A percentile compares a stretch with the other conserved stretches of the same genome.
phyloP scores from a whole-genome alignment of 1,284 basidiomycete genomes.

The Leccinum olivaceoglutinosum region DNA sequence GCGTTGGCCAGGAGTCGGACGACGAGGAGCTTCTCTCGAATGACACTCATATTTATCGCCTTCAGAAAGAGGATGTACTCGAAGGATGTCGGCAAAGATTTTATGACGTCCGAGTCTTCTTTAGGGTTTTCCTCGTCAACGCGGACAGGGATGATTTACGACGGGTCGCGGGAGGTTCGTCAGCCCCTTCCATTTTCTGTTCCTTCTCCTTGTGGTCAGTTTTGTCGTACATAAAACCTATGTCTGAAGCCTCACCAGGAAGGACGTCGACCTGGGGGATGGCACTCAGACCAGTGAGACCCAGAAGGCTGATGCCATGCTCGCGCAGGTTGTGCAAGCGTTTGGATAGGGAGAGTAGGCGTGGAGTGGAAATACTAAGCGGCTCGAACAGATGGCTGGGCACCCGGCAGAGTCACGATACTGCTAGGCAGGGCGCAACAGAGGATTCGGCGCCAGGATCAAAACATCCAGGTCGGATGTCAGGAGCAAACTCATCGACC shows the following conservation, averaged over 20 bases:
- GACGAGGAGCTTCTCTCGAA: conserved; percentile 77
- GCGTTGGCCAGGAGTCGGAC: conserved; percentile 85
- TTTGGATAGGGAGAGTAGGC: conserved; percentile 32
- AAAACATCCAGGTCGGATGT: conserved; percentile 90
- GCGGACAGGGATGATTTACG: conserved; percentile 41
- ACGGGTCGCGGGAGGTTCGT: conserved; percentile 34
- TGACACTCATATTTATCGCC: conserved; percentile 81
- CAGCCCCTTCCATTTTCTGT: conserved; percentile 13
- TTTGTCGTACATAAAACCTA: no score
- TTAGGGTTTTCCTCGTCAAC: conserved; percentile 56
- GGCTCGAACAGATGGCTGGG: conserved; percentile 74
- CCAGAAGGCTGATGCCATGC: no score
- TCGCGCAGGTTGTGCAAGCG: no score
- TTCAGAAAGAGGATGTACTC: conserved; percentile 71
- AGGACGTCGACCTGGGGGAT: no score
- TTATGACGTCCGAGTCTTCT: conserved; percentile 56
- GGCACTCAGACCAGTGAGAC: no score
- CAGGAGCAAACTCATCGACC: conserved; percentile 83
- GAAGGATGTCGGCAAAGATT: conserved; percentile 72
- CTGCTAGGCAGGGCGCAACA: conserved; percentile 91
- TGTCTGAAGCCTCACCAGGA: no score
- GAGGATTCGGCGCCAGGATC: conserved; percentile 77
- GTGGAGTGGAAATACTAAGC: conserved; percentile 73
- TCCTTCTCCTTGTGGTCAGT: no score
- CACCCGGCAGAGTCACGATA: conserved; percentile 51